Evolutionary conservation across 2,329 filamentous ascomycete species (phyloP).

Genomic region (Phialophora expanda): DNA sequence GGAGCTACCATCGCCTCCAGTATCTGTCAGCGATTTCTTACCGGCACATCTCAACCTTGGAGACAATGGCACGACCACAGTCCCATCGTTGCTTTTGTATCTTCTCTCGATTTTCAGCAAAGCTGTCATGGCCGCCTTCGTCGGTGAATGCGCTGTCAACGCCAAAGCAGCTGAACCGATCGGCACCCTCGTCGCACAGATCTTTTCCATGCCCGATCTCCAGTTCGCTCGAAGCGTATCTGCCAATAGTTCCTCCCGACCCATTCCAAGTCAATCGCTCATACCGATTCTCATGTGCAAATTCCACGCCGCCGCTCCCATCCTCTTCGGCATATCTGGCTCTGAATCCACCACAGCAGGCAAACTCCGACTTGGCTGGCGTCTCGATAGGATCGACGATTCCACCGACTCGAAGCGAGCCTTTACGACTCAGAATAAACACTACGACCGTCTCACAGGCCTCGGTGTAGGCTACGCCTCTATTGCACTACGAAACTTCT

Average conservation of each 20-base stretch:
- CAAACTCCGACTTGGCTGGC: slow-evolving; percentile 74
- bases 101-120: slow-evolving; percentile 79
- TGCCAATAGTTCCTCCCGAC: slow-evolving; percentile 41
- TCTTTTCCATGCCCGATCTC: slow-evolving; percentile 73
- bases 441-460: slow-evolving; percentile 82
- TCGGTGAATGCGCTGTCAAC: slow-evolving; percentile 68
- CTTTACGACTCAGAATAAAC: slow-evolving; percentile 72
- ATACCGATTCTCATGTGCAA: slow-evolving; percentile 89
- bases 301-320: slow-evolving; percentile 77
- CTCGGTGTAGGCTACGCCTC: slow-evolving; percentile 83
- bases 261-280: slow-evolving; percentile 67
- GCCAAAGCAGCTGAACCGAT: slow-evolving; percentile 74
- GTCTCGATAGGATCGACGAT: slow-evolving; percentile 58
- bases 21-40: slow-evolving; percentile 62
- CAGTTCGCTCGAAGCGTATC: slow-evolving; percentile 32
- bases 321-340: slow-evolving; percentile 82
- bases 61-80: slow-evolving; percentile 35
- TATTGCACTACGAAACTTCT: slow-evolving; percentile 81
- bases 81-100: slow-evolving; percentile 71
- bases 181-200: slow-evolving; percentile 74
- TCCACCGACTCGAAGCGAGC: slow-evolving; percentile 48
- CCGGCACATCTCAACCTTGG: slow-evolving; percentile 47
- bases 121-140: slow-evolving; percentile 70
- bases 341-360: slow-evolving; percentile 74
- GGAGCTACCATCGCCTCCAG: slow-evolving; percentile 57